Conservation (phyloP, 768 basidiomycete genomes). For the Russula sp. region DNA sequence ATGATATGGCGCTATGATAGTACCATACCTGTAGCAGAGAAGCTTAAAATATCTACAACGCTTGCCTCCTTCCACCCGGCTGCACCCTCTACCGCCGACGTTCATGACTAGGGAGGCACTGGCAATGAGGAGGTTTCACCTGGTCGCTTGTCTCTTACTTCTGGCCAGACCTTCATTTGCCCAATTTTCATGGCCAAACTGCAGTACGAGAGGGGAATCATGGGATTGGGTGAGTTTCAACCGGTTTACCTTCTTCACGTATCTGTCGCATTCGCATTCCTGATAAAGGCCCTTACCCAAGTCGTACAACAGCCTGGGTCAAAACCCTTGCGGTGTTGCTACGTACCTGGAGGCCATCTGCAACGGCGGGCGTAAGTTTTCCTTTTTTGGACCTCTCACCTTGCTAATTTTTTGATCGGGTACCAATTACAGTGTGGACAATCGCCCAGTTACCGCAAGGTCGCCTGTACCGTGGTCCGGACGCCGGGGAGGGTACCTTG, state of each 20-base stretch:
- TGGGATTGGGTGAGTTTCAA: slow-evolving; percentile 6
- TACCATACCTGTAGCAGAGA: not conserved
- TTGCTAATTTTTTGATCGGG: not conserved
- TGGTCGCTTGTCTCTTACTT: not conserved
- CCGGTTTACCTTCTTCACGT: not conserved
- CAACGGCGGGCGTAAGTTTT: slow-evolving; percentile 1
- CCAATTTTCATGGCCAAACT: slow-evolving; percentile 8
- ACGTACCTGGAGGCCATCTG: not conserved
- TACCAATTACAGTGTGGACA: not conserved
- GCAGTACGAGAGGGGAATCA: slow-evolving; percentile 3
- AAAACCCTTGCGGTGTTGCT: slow-evolving; percentile 10
- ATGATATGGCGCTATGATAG: not conserved
- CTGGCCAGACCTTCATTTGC: not conserved
- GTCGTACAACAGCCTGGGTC: slow-evolving; percentile 7
- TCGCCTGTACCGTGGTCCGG: not conserved
- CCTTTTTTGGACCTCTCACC: not conserved
- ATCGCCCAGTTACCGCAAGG: not conserved
- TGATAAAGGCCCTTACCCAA: not conserved
- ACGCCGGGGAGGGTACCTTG: not conserved
- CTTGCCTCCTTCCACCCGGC: not conserved
- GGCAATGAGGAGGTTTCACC: not conserved
- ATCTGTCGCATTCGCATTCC: not conserved
- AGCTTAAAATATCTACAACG: not conserved
- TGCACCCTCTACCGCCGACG: not conserved
- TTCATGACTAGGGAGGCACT: not conserved